phyloP scores from a whole-genome alignment of 2,329 filamentous ascomycete species.

The Paraphoma sp. region DNA sequence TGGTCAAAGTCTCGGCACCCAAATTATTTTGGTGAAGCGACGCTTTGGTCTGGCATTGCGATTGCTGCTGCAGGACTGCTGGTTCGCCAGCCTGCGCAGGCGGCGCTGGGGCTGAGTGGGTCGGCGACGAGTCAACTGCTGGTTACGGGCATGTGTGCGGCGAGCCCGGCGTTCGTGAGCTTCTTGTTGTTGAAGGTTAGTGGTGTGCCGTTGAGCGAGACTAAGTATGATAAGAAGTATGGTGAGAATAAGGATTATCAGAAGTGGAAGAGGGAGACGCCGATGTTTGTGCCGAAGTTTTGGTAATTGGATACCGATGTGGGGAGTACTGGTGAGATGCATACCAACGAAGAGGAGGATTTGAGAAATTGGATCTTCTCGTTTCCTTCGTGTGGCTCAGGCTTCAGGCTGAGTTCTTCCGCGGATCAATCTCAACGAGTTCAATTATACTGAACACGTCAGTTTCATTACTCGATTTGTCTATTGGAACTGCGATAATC shows the following conservation, averaged over 20 bases:
- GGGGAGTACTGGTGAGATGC: neutral
- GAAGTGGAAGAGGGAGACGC: conserved; percentile 71
- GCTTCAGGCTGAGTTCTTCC: too few relatives aligned
- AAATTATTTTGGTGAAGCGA: conserved; percentile 76
- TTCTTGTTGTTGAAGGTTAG: conserved; percentile 69
- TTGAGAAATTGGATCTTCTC: too few relatives aligned
- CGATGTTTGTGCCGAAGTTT: conserved; percentile 69
- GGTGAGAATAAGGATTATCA: conserved; percentile 70
- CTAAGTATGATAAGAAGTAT: conserved; percentile 71
- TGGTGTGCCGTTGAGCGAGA: conserved; percentile 70
- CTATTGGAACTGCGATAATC: too few relatives aligned
- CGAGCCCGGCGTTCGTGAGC: conserved; percentile 69
- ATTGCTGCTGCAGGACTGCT: conserved; percentile 65
- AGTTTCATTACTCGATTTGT: too few relatives aligned
- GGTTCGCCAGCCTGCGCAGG: conserved; percentile 60
- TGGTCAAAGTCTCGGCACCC: conserved; percentile 69
- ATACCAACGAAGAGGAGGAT: neutral
- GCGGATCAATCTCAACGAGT: too few relatives aligned
- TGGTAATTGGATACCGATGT: conserved; percentile 29
- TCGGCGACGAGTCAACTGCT: conserved; percentile 50
- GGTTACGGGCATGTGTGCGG: conserved; percentile 59
- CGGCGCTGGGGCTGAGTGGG: conserved; percentile 62
- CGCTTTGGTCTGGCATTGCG: conserved; percentile 72
- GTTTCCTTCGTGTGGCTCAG: too few relatives aligned
- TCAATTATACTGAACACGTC: too few relatives aligned